A percentile compares a stretch with the other conserved stretches of the same genome.
Conservation (phyloP, 1,139 yeast genomes). For the Arxiozyma heterogenica region DNA sequence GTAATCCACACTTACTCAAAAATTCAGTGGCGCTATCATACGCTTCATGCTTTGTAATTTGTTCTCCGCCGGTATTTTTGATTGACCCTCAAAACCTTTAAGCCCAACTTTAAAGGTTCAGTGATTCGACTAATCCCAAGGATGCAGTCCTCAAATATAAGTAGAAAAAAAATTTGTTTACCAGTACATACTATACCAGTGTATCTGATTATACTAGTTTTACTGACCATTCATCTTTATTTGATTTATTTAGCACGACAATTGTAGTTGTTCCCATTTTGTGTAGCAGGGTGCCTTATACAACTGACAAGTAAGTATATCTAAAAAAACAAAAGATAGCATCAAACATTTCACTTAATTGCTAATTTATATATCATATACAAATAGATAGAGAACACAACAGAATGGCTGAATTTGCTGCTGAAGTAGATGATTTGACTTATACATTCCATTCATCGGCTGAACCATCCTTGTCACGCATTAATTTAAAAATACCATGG, state of each 20-base stretch:
- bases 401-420: constrained; percentile 34
- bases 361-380: background rate
- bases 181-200: too few species aligned
- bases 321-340: too few species aligned
- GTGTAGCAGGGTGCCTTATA: background rate
- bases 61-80: background rate
- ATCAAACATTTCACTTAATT: background rate
- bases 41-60: too few species aligned
- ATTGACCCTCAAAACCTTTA: background rate
- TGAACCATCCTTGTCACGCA: constrained; percentile 61
- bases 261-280: too few species aligned
- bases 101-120: background rate
- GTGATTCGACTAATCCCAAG: too few species aligned
- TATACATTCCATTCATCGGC: constrained; percentile 58
- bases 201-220: background rate
- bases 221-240: too few species aligned
- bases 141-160: too few species aligned
- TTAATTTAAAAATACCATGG: constrained; percentile 54
- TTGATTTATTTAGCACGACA: too few species aligned
- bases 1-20: too few species aligned
- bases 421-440: constrained; percentile 55
- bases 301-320: too few species aligned
- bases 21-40: background rate
- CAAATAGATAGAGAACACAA: background rate
- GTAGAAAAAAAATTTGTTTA: too few species aligned